Evolutionary conservation across 192 early-diverging fungal species (phyloP).

Genomic region (Chytriomyces confervae): DNA sequence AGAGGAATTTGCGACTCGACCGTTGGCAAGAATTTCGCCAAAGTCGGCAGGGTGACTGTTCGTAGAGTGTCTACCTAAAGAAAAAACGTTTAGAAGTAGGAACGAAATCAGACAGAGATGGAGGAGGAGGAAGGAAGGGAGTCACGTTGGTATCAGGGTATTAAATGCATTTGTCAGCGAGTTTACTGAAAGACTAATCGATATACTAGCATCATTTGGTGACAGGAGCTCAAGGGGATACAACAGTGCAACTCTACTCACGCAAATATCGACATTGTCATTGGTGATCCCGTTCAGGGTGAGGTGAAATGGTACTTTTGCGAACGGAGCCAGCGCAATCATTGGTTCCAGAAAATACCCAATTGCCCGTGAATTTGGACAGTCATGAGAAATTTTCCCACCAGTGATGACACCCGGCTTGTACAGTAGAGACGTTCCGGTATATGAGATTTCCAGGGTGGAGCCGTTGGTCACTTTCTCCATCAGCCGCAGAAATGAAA

Average conservation of each 20-base stretch:
- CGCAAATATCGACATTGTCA: slow-evolving; percentile 89
- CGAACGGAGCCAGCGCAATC: slow-evolving; percentile 90
- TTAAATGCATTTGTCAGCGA: slow-evolving; percentile 2
- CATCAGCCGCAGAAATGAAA: slow-evolving; percentile 84
- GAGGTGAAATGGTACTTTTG: slow-evolving; percentile 82
- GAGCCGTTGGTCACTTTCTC: slow-evolving; percentile 95
- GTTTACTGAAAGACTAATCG: slow-evolving; percentile 1
- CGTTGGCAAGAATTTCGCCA: slow-evolving; percentile 66
- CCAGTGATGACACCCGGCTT: slow-evolving; percentile 90
- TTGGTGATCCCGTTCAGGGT: slow-evolving; percentile 91
- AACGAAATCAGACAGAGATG: background rate
- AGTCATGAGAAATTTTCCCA: slow-evolving; percentile 86
- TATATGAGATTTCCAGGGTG: slow-evolving; percentile 90
- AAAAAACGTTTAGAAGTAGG: background rate
- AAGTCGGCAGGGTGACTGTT: slow-evolving; percentile 84
- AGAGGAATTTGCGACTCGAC: slow-evolving; percentile 16
- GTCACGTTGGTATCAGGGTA: slow-evolving; percentile 1
- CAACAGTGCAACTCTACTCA: slow-evolving; percentile 41
- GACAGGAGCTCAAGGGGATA: background rate
- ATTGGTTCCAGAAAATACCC: slow-evolving; percentile 95
- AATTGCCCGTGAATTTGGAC: slow-evolving; percentile 82
- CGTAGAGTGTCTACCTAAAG: slow-evolving; percentile 82
- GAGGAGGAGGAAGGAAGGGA: background rate
- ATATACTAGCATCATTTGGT: background rate
- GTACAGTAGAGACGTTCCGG: slow-evolving; percentile 84